These are phyloP conservation scores for Citrus cavaleriei DNA, from an alignment of 345 rosid species.

Conservation along the genomic window DNA sequence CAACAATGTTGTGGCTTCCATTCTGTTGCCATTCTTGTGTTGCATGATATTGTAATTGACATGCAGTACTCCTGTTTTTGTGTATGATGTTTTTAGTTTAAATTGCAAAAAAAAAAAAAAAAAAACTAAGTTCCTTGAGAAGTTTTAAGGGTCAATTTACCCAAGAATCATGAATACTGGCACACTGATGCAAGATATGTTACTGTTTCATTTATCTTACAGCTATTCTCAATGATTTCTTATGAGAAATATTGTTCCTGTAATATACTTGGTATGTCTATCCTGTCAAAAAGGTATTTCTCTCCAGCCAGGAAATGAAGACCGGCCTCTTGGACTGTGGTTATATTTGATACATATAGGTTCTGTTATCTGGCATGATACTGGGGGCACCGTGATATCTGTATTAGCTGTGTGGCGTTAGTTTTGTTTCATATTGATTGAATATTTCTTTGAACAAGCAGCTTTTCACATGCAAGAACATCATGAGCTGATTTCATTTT, in stretches of 20 bases:
- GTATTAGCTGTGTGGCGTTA: background rate
- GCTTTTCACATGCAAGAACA: background rate
- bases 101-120: background rate
- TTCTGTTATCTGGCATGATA: background rate
- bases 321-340: background rate
- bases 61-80: background rate
- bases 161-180: no score
- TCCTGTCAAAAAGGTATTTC: background rate
- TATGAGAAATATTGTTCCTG: background rate
- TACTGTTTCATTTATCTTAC: background rate
- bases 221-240: no score
- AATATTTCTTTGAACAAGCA: background rate
- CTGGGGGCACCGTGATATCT: background rate
- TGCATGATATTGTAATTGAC: background rate
- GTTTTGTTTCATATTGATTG: background rate
- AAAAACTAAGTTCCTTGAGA: background rate
- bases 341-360: background rate
- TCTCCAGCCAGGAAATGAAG: background rate
- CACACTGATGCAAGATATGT: background rate
- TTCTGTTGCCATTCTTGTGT: background rate
- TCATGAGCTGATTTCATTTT: slow-evolving; percentile 5
- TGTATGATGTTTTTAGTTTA: background rate
- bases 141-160: background rate
- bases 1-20: background rate
- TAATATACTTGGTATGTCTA: background rate